phyloP scores from a whole-genome alignment of 768 basidiomycete species.

The Hypholoma sublateritium region DNA sequence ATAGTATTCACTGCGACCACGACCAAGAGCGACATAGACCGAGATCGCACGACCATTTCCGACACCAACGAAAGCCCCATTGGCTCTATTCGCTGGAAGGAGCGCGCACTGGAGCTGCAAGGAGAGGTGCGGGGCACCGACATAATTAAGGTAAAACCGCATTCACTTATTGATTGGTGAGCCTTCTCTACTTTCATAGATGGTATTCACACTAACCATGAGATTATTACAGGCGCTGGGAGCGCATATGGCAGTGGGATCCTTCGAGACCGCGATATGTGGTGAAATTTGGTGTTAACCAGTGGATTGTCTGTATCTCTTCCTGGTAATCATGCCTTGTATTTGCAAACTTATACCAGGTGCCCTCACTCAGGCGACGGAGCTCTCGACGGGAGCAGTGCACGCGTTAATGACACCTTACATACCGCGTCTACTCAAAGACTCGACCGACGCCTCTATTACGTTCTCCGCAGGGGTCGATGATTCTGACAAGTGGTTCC shows the following conservation, averaged over 20 bases:
- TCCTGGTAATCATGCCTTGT: not conserved
- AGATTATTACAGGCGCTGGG: not conserved
- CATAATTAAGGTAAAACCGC: not conserved
- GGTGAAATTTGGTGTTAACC: not conserved
- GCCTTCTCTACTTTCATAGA: too few species aligned
- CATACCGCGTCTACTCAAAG: not conserved
- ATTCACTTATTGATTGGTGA: not conserved
- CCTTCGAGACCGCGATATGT: not conserved
- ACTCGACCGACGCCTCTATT: not conserved
- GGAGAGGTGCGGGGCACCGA: not conserved
- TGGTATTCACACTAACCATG: too few species aligned
- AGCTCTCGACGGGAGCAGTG: not conserved
- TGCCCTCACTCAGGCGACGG: not conserved
- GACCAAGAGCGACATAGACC: not conserved
- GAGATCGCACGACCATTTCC: not conserved
- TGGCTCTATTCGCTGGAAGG: not conserved
- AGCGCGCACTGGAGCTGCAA: not conserved
- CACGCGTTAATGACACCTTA: not conserved
- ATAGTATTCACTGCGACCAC: not conserved
- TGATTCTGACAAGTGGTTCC: not conserved
- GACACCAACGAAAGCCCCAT: not conserved
- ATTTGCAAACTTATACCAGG: not conserved
- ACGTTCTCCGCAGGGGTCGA: not conserved
- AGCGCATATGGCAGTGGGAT: not conserved
- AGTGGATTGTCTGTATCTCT: not conserved